These are phyloP conservation scores for Salix udensis DNA, from an alignment of 345 rosid species.

Conservation along the genomic window DNA sequence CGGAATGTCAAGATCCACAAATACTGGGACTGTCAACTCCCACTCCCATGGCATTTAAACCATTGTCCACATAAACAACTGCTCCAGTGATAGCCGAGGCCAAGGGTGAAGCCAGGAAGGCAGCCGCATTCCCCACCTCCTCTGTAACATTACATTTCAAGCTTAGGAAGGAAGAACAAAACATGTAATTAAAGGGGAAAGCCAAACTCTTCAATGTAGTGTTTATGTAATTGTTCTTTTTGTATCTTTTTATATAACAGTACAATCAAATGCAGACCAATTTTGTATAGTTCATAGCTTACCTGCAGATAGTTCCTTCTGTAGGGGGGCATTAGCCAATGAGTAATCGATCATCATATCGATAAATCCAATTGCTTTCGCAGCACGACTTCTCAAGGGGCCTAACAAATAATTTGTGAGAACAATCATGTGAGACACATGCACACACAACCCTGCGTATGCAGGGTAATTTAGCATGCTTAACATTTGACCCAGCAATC, in stretches of 20 bases:
- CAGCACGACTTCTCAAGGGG: conserved; percentile 65
- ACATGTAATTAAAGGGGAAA: not conserved
- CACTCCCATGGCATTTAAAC: conserved; percentile 89
- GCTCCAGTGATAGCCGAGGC: conserved; percentile 92
- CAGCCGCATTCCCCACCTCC: conserved; percentile 86
- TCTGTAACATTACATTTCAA: conserved; percentile 37
- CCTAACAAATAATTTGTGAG: conserved; percentile 30
- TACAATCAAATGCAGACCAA: not conserved
- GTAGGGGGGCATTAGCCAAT: conserved; percentile 70
- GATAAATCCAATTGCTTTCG: conserved; percentile 72
- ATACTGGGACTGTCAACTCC: conserved; percentile 81
- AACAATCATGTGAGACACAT: not conserved
- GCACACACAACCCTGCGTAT: too few species aligned
- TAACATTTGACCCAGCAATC: too few species aligned
- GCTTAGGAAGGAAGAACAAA: not conserved
- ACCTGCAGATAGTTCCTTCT: conserved; percentile 85
- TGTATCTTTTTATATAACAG: not conserved
- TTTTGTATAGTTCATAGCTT: not conserved
- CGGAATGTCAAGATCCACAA: conserved; percentile 64
- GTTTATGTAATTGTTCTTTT: not conserved
- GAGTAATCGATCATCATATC: conserved; percentile 84
- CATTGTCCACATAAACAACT: conserved; percentile 86
- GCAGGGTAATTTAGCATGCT: too few species aligned
- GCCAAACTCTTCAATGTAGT: not conserved
- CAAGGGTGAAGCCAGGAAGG: conserved; percentile 82